Evolutionary conservation across 2,329 filamentous ascomycete genomes (phyloP).

Genomic region (Drechslerella coelobrocha): DNA sequence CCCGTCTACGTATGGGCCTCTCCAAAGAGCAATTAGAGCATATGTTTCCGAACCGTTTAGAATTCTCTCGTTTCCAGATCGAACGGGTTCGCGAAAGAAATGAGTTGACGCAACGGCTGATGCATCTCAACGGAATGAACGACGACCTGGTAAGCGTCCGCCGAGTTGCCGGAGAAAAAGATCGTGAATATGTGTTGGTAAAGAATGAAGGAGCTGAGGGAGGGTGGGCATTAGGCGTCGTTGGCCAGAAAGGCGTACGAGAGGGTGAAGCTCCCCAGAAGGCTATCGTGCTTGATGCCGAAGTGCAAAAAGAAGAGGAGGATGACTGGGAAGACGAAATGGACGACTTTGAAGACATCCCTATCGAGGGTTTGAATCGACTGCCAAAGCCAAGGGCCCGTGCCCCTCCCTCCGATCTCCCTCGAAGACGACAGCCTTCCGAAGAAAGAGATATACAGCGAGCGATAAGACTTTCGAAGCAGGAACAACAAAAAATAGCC

Average conservation of each 20-base stretch:
- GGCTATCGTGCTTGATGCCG: conserved; percentile 87
- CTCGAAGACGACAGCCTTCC: conserved; percentile 55
- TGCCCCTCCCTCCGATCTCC: conserved; percentile 26
- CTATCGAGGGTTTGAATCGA: conserved; percentile 86
- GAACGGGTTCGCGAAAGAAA: conserved; percentile 92
- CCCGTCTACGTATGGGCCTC: conserved; percentile 89
- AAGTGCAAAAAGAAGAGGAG: conserved; percentile 63
- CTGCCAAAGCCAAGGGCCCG: conserved; percentile 69
- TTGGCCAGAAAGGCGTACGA: conserved; percentile 77
- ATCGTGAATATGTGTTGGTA: conserved; percentile 92
- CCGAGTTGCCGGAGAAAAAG: conserved; percentile 81
- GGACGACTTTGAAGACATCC: conserved; percentile 88
- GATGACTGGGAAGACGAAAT: conserved; percentile 72
- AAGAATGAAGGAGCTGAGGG: conserved; percentile 95
- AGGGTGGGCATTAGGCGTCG: conserved; percentile 93
- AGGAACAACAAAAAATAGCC: conserved; percentile 50
- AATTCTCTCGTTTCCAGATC: conserved; percentile 94
- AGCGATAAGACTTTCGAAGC: conserved; percentile 64
- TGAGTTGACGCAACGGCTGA: conserved; percentile 89
- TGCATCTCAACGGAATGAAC: conserved; percentile 92
- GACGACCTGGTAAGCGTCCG: conserved; percentile 70
- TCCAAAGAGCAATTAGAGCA: conserved; percentile 93
- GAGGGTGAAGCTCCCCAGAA: conserved; percentile 71
- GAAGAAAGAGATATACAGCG: conserved; percentile 63
- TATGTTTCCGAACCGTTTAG: conserved; percentile 98